Percentiles rank a stretch among this genome's conserved stretches.
Evolutionary conservation across 1,139 yeast genomes (phyloP).

Genomic region (Citeromyces siamensis): DNA sequence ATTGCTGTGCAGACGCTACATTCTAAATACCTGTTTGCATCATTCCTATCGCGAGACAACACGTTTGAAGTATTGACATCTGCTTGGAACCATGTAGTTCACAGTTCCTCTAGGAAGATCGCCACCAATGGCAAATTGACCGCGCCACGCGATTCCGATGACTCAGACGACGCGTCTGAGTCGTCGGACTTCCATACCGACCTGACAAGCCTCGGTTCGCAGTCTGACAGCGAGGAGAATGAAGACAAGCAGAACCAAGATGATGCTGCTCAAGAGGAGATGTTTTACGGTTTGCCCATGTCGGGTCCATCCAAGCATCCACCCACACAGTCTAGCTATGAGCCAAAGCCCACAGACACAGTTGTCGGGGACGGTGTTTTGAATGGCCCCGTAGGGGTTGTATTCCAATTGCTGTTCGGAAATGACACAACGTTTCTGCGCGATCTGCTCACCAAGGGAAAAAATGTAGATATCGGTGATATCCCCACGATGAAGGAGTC

Average conservation of each 20-base stretch:
- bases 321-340: constrained; percentile 37
- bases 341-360: constrained; percentile 45
- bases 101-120: constrained; percentile 11
- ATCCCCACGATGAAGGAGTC: constrained; percentile 34
- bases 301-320: constrained; percentile 47
- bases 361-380: constrained; percentile 48
- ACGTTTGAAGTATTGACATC: constrained; percentile 48
- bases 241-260: constrained; percentile 12
- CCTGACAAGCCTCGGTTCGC: constrained; percentile 12
- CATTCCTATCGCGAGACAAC: constrained; percentile 55
- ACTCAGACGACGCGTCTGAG: constrained; percentile 5
- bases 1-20: constrained; percentile 60
- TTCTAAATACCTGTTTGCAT: constrained; percentile 61
- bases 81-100: constrained; percentile 32
- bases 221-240: constrained; percentile 21
- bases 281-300: constrained; percentile 25
- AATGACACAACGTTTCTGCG: constrained; percentile 47
- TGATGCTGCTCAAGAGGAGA: constrained; percentile 47
- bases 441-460: constrained; percentile 49
- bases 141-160: constrained; percentile 3
- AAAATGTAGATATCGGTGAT: constrained; percentile 54
- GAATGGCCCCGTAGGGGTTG: constrained; percentile 73
- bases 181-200: no score
- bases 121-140: constrained; percentile 10
- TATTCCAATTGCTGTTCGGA: constrained; percentile 63